These are phyloP conservation scores for Penicillium sp. DNA, from an alignment of 2,329 filamentous ascomycete species.

Conservation along the genomic window DNA sequence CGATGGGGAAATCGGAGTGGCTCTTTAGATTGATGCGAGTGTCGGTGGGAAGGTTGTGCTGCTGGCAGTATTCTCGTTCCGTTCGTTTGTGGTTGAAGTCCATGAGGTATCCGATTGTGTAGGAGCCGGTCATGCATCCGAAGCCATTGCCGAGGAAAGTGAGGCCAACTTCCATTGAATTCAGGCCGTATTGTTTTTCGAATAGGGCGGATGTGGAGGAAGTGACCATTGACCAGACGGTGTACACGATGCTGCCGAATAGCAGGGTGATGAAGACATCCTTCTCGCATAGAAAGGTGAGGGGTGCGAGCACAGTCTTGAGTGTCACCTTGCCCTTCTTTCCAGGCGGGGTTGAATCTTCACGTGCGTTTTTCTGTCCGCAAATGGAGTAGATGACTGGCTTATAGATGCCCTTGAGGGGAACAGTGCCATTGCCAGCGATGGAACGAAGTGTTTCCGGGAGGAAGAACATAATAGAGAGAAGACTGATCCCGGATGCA, in stretches of 20 bases:
- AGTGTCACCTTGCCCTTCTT: conserved; percentile 24
- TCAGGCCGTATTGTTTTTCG: conserved; percentile 33
- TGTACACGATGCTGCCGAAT: conserved; percentile 41
- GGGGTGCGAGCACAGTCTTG: conserved; percentile 32
- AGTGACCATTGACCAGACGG: conserved; percentile 44
- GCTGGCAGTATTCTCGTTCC: conserved; percentile 28
- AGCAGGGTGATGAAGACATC: conserved; percentile 40
- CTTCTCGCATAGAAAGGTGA: conserved; percentile 39
- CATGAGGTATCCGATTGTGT: conserved; percentile 37
- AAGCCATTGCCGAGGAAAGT: conserved; percentile 38
- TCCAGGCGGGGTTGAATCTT: conserved; percentile 8
- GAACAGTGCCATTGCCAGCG: conserved; percentile 39
- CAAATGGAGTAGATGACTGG: conserved; percentile 32
- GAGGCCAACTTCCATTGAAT: conserved; percentile 34
- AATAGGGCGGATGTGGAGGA: conserved; percentile 37
- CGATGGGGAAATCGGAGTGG: conserved; percentile 37
- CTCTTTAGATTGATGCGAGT: conserved; percentile 24
- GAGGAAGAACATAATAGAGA: conserved; percentile 36
- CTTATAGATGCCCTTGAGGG: conserved; percentile 34
- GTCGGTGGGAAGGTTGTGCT: conserved; percentile 25
- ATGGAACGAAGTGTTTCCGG: conserved; percentile 41
- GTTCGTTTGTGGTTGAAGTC: conserved; percentile 33
- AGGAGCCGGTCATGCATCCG: conserved; percentile 38
- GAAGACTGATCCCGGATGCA: conserved; percentile 28
- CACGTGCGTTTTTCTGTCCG: conserved; percentile 15